Evolutionary conservation across 2,329 filamentous ascomycete genomes (phyloP).

Genomic region (Nannizzia gypsea): DNA sequence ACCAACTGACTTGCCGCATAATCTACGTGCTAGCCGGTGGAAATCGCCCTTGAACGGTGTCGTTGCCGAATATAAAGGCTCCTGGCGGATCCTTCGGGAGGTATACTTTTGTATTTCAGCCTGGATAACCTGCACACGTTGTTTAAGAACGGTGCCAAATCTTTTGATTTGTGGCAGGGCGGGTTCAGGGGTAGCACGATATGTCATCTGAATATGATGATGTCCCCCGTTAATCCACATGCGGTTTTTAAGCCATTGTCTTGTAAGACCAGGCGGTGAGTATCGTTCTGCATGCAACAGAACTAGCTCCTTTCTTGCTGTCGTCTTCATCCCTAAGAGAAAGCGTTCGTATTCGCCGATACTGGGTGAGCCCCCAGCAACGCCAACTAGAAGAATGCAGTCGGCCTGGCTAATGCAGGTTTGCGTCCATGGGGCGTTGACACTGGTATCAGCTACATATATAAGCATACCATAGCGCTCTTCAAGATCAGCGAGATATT

Average conservation of each 20-base stretch:
- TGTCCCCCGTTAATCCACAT: slow-evolving; percentile 98
- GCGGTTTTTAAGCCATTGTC: slow-evolving; percentile 81
- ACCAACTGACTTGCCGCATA: slow-evolving; percentile 90
- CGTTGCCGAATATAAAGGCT: slow-evolving; percentile 78
- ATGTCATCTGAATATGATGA: slow-evolving; percentile 93
- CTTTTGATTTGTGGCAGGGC: slow-evolving; percentile 63
- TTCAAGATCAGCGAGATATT: slow-evolving; percentile 91
- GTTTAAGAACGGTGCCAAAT: slow-evolving; percentile 75
- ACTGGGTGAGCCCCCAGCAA: slow-evolving; percentile 77
- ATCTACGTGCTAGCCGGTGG: slow-evolving; percentile 73
- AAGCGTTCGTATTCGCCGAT: slow-evolving; percentile 97
- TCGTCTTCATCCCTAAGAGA: slow-evolving; percentile 92
- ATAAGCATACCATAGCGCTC: slow-evolving; percentile 94
- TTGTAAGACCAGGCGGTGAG: slow-evolving; percentile 69
- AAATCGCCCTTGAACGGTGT: slow-evolving; percentile 95
- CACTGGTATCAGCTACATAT: slow-evolving; percentile 91
- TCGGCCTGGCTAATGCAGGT: slow-evolving; percentile 96
- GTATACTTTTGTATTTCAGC: slow-evolving; percentile 98
- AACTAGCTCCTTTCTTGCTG: slow-evolving; percentile 83
- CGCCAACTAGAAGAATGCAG: slow-evolving; percentile 81
- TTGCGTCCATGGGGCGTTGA: slow-evolving; percentile 96
- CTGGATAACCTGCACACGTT: slow-evolving; percentile 85
- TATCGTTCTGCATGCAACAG: slow-evolving; percentile 82
- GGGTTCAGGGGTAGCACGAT: slow-evolving; percentile 63
- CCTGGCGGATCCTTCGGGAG: slow-evolving; percentile 77